A percentile compares a stretch with the other conserved stretches of the same genome.
phyloP scores from a whole-genome alignment of 176 grass and related monocot species.

The Dactylis glomerata region DNA sequence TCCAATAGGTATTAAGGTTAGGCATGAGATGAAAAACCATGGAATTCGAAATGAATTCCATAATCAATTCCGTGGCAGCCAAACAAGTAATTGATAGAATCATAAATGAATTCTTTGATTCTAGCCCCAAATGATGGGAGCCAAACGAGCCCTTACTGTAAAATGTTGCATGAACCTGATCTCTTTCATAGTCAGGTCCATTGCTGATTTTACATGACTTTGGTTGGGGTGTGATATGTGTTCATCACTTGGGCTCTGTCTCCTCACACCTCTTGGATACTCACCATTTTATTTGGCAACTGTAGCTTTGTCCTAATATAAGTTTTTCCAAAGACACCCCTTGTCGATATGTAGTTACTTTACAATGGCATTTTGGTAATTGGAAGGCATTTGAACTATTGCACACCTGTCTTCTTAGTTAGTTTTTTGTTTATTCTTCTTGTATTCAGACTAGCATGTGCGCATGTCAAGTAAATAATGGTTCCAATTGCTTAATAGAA shows the following conservation, averaged over 20 bases:
- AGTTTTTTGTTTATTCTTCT: background rate
- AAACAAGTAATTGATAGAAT: no score
- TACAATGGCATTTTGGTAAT: background rate
- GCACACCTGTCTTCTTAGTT: background rate
- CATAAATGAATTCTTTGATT: no score
- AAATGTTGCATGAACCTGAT: background rate
- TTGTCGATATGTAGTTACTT: background rate
- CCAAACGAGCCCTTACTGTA: background rate
- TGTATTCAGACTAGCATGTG: background rate
- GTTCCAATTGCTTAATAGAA: background rate
- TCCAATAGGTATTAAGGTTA: no score
- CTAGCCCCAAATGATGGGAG: no score
- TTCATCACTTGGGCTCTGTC: background rate
- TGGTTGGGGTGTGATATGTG: background rate
- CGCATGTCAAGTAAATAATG: background rate
- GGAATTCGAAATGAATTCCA: no score
- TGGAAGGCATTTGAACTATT: background rate
- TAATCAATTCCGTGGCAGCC: no score
- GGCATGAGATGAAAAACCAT: no score
- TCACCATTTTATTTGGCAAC: background rate
- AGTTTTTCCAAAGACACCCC: background rate
- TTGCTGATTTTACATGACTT: background rate
- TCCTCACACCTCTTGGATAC: background rate
- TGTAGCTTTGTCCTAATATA: background rate
- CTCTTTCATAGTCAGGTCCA: background rate